Base-by-base conservation (phyloP, 805 yeast genomes). In the Schwanniomyces sp. region DNA sequence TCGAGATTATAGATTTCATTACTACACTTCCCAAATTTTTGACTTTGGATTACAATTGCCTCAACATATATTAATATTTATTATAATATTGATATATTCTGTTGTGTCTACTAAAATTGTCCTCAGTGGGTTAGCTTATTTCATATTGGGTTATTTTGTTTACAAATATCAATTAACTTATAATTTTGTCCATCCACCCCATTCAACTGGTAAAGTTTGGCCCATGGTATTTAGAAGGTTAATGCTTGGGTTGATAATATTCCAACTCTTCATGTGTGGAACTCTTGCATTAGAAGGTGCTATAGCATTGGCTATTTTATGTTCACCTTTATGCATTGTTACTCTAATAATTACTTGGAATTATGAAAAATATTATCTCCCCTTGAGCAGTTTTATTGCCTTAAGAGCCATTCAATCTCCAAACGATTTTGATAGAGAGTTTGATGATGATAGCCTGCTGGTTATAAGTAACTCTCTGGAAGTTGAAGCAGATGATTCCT, bases 201-300 rank as follows among this genome's bases (percentile, higher is more conserved):
- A 82, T 59, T 79, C 85, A 11, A 82, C 86, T 0, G 87, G 87
- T 5, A 80, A 80, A 55, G 84, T 80, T 3, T 82, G 87, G 87
- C 85, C 85, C 2, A 77, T 81, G 65, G 79, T 82, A 6, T 80
- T 81, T 52, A 67, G 82, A 47, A 62, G 87, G 43, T 69, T 81
- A 27, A 74, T 81, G 46, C 58, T 82, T 27, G 87, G 86, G 1
- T 62, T 81, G 39, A 62, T 81, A 9, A 69, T 82, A 32, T 76
- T 82, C 54, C 85, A 82, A 50, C 57, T 82, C n/a, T 81, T 81
- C 52, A 81, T 81, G 84, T 74, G 81, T 59, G 86, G 87, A 10
- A 79, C 86, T 0, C 62, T 82, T 39, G 86, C 85, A 2, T 69
- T 82, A 46, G 85, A 81, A 53, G 80, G 81, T 29, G 81, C 85